Base-by-base conservation (phyloP, 257 asterid genomes). In the Fraxinus americana region DNA sequence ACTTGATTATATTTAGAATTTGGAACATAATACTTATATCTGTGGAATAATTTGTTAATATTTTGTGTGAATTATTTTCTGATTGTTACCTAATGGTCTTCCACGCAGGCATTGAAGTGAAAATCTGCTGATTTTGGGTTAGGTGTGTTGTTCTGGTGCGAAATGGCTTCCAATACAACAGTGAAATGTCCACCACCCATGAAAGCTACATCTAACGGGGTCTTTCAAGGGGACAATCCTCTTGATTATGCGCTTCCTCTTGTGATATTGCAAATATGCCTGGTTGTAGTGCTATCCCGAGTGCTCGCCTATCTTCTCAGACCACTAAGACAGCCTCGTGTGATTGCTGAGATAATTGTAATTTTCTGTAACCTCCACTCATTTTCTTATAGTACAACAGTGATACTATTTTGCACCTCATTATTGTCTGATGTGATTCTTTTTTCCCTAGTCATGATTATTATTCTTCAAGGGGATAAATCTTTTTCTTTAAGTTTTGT, bases 281-380 rank as follows among this genome's bases (percentile, higher is more conserved):
- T 91, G 8, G 98, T 93, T 27, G 79, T 88, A 34, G 76, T 77
- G 7, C 83, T 93, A 34, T 90, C 98, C 2, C 86, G 98, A 66
- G 25, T 77, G 4, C 91, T 92, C 16, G 96, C 98, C 1, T 91
- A 85, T 80, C 76, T 91, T 81, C 92, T 92, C 78, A 79, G 85
- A 78, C 97, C 98, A 19, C 73, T 93, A 36, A 72, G 98, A 67
- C 98, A 93, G 82, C 98, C 98, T 0, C 98, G 97, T 10, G 98
- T 93, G 66, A 82, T 93, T 32, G 98, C 98, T 8, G 98, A 93
- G 89, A 89, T 93, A 66, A 82, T 93, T 69, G 98, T 93, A 77
- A 89, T 95, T 82, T 70, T 27, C 67, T n/a, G 2, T 59, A 21
- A 59, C 67, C 13, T 23, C 12, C 8, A 19, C 66, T 57, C 10